A percentile compares a stretch with the other conserved stretches of the same genome.
phyloP scores from a whole-genome alignment of 2,329 filamentous ascomycete species.

The Alternaria triticimaculans region DNA sequence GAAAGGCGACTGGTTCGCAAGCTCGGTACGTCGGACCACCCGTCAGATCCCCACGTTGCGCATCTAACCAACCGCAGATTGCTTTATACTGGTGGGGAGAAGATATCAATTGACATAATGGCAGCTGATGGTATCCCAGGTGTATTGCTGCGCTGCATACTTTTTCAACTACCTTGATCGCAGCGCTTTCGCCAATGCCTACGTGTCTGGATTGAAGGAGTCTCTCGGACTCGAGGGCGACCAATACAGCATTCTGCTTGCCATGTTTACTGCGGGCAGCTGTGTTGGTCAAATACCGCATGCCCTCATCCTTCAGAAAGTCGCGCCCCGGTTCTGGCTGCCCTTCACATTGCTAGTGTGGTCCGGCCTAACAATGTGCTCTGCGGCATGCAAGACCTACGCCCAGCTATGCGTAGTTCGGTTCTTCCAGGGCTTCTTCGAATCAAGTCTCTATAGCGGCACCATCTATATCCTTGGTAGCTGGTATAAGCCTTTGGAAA shows the following conservation, averaged over 20 bases:
- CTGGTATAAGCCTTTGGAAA: constrained; percentile 37
- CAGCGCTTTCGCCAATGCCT: constrained; percentile 39
- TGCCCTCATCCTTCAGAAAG: constrained; percentile 36
- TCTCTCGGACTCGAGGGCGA: constrained; percentile 31
- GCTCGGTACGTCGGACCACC: constrained; percentile 17
- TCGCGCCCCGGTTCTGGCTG: constrained; percentile 38
- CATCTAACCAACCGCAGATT: constrained; percentile 17
- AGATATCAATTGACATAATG: too few species aligned
- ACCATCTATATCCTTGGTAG: constrained; percentile 41
- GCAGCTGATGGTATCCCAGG: background rate
- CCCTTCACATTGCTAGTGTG: constrained; percentile 37
- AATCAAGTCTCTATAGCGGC: constrained; percentile 37
- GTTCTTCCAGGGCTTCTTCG: constrained; percentile 38
- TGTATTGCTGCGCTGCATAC: constrained; percentile 40
- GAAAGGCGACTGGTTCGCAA: constrained; percentile 37
- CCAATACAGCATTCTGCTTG: constrained; percentile 37
- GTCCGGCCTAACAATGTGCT: constrained; percentile 40
- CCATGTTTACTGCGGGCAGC: constrained; percentile 38
- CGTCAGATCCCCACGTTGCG: background rate
- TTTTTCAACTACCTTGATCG: constrained; percentile 43
- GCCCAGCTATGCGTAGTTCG: constrained; percentile 34
- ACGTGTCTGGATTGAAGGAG: constrained; percentile 39
- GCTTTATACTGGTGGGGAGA: constrained; percentile 28
- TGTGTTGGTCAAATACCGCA: constrained; percentile 41
- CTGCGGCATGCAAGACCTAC: constrained; percentile 36